Conservation (phyloP, 352 stramenopile genomes). For the Phytophthora ramorum region DNA sequence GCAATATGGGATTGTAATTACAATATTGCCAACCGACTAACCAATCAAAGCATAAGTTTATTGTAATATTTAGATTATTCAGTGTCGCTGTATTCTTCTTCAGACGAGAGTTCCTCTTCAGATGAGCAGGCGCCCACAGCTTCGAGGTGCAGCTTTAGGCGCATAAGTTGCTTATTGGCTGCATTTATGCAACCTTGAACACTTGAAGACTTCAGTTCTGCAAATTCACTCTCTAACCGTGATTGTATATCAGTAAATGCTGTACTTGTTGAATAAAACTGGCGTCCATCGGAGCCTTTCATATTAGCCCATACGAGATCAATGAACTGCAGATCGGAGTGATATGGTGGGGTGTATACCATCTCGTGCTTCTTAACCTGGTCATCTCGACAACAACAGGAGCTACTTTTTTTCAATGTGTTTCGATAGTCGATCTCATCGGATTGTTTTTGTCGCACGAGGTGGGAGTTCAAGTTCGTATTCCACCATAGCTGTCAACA, state of each 20-base stretch:
- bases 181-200: not conserved
- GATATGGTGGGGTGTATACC: not conserved
- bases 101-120: too few species aligned
- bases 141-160: too few species aligned
- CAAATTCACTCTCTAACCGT: not conserved
- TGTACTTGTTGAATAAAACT: not conserved
- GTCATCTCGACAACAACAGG: not conserved
- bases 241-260: not conserved
- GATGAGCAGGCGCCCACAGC: too few species aligned
- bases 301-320: not conserved
- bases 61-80: not conserved
- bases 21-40: not conserved
- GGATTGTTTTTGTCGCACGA: not conserved
- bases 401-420: not conserved
- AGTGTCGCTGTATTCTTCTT: not conserved
- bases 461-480: not conserved
- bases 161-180: too few species aligned
- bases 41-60: not conserved
- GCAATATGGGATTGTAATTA: too few species aligned
- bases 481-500: not conserved
- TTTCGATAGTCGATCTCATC: not conserved
- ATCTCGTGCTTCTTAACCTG: not conserved
- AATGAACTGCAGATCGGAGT: not conserved
- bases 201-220: not conserved
- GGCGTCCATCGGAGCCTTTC: not conserved